Base-by-base conservation (phyloP, 2,329 filamentous ascomycete genomes). In the Fusarium sp. region DNA sequence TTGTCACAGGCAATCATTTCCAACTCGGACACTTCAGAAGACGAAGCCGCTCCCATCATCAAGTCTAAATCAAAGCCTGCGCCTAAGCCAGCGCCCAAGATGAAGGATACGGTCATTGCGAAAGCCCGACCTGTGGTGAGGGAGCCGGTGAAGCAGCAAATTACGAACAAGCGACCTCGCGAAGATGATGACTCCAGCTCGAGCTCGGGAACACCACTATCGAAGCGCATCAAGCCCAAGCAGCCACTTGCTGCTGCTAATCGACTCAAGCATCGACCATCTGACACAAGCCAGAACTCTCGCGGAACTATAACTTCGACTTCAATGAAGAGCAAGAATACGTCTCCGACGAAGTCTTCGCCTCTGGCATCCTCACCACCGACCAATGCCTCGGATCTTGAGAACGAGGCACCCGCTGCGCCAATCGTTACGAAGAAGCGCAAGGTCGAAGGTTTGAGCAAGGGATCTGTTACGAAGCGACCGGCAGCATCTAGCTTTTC, bases 311-410 rank as follows among this genome's bases (percentile, higher is more conserved):
- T 61, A 15, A 70, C 62, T 11, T 80, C 79, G 3, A 81, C 83
- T 8, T 82, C 82, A 2, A 76, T 79, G 45, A 85, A 82, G 74
- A 80, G 78, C 73, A 86, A 86, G 76, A 79, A 83, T 63, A 88
- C 84, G 1, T 88, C 87, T 9, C 87, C 87, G 1, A 81, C 81
- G 49, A 90, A 90, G 74, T 90, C 88, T 4, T 90, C 88, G 11
- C 88, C 88, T 6, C 79, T 90, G 18, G 87, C 87, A n/a, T 87
- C 87, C 3, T 90, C 88, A 9, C 87, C 88, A 14, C 88, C 88
- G 0, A 89, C 88, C 10, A 90, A 90, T 65, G 88, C 87, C 2
- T 89, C 87, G 2, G 88, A 90, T 58, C 77, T 89, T 36, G 87
- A 88, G 29, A 80, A 83, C 67, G 69, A 80, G 42, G 66, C 75